Percentiles rank a stretch among this genome's conserved stretches.
Evolutionary conservation across 2,329 filamentous ascomycete genomes (phyloP).

Genomic region (Cladophialophora exuberans): DNA sequence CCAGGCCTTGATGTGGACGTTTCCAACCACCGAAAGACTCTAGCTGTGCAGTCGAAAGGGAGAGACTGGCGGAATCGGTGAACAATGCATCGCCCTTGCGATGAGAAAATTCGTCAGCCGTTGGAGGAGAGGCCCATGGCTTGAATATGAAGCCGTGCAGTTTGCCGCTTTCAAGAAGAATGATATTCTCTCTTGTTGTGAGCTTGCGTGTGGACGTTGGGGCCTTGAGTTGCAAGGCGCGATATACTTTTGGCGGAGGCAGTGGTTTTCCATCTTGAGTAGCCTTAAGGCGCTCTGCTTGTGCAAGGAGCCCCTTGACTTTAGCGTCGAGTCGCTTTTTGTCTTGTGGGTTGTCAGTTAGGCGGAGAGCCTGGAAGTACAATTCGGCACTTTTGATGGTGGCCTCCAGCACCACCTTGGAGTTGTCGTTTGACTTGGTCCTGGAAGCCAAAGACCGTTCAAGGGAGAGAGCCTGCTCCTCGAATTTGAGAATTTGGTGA

Average conservation of each 20-base stretch:
- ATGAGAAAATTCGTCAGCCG: conserved; percentile 63
- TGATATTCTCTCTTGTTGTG: conserved; percentile 72
- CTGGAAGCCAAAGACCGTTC: conserved; percentile 23
- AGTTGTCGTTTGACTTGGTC: no score
- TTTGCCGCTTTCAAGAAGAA: conserved; percentile 75
- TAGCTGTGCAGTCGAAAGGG: conserved; percentile 73
- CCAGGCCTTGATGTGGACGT: conserved; percentile 71
- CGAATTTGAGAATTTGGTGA: conserved; percentile 19
- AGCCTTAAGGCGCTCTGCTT: conserved; percentile 75
- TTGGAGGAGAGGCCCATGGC: conserved; percentile 74
- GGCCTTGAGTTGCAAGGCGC: conserved; percentile 29
- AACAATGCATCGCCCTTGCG: conserved; percentile 59
- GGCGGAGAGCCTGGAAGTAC: conserved; percentile 74
- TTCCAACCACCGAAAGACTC: conserved; percentile 84
- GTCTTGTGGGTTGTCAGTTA: conserved; percentile 64
- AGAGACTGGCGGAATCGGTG: conserved; percentile 68
- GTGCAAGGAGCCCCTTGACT: conserved; percentile 69
- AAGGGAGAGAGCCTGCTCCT: conserved; percentile 25
- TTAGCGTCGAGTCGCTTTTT: conserved; percentile 68
- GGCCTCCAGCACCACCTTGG: conserved; percentile 69
- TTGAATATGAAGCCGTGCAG: conserved; percentile 84
- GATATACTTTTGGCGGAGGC: conserved; percentile 2
- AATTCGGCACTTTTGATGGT: conserved; percentile 78
- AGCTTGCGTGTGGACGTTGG: conserved; percentile 60
- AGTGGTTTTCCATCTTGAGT: conserved; percentile 1